Evolutionary conservation across 164 flowering plant genomes (phyloP), one percentile per base, ranked within the genome.

Genomic region (Annona cherimola): DNA sequence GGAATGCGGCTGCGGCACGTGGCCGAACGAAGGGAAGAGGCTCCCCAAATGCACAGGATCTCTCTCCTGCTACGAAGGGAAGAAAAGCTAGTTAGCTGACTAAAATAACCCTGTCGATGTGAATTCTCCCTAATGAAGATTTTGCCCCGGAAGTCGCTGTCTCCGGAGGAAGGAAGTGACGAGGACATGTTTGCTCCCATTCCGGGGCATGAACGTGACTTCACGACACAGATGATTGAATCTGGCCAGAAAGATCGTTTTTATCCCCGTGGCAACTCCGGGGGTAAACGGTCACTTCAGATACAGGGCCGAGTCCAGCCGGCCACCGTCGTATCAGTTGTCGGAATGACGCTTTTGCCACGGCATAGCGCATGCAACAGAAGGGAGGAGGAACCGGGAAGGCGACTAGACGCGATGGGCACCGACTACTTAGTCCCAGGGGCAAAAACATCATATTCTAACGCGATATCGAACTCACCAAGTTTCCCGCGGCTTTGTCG

Each of bases 1-100:
- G 2, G 86, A 69, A 63, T 82, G 93, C 46, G 76, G 18, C 76
- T 87, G 90, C 35, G 35, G 35, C 74, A 87, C 75, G 18, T 85
- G 87, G 63, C 86, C 93, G 78, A 84, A 89, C 26, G 85, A 65
- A 45, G 93, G 87, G 75, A 86, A 90, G 78, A 90, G 75, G 67
- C 71, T 81, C 44, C 71, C 54, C 67, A 76, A 59, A 57, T 78
- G 81, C 68, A 68, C 76, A 46, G 77, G 14, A 2, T 71, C 81
- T 42, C 79, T 78, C 4, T 76, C 83, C 83, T 81, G 75, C 78
- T 69, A 8, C 39, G 2, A 61, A 54, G 14, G 45, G 62, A 5
- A 19, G 40, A 67, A 16, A 61, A 26, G 57, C 42, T 19, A 26
- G 7, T 6, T 5, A 61, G 61, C 26, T n/a, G 45, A 61, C 69